phyloP scores from a whole-genome alignment of 1,284 basidiomycete species.

The Leccinum pachyderme region DNA sequence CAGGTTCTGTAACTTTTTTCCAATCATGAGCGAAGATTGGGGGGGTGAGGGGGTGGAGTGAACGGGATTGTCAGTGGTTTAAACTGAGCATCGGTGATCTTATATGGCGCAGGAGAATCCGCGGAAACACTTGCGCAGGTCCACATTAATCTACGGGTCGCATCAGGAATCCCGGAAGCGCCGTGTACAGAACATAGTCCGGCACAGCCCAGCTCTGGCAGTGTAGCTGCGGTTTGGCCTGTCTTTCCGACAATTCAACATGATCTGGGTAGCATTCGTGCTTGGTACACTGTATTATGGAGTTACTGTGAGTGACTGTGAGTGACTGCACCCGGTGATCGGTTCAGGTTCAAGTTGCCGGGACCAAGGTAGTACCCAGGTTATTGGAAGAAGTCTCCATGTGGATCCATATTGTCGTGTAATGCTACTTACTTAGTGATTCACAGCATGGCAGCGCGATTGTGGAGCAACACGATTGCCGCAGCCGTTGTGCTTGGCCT shows the following conservation, averaged over 20 bases:
- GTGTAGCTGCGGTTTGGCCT: not conserved
- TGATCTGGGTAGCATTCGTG: not conserved
- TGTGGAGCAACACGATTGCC: not conserved
- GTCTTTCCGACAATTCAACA: not conserved
- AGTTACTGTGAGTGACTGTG: not conserved
- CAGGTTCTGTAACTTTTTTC: conserved; percentile 15
- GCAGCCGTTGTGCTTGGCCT: not conserved
- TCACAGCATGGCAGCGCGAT: not conserved
- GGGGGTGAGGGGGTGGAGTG: not conserved
- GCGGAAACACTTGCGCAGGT: not conserved
- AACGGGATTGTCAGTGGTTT: not conserved
- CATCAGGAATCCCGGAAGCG: not conserved
- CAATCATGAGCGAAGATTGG: not conserved
- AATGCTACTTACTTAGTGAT: not conserved
- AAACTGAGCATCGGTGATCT: not conserved
- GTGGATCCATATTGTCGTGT: not conserved
- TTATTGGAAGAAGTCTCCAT: not conserved
- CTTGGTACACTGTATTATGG: not conserved
- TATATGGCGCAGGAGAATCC: conserved; percentile 13
- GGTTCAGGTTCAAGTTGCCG: too few species aligned
- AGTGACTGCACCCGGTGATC: not conserved
- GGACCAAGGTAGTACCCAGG: not conserved
- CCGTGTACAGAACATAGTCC: not conserved
- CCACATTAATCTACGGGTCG: too few species aligned
- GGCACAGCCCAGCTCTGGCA: not conserved